Evolutionary conservation across 257 asterid species (phyloP).

Genomic region (Handroanthus guayacan): DNA sequence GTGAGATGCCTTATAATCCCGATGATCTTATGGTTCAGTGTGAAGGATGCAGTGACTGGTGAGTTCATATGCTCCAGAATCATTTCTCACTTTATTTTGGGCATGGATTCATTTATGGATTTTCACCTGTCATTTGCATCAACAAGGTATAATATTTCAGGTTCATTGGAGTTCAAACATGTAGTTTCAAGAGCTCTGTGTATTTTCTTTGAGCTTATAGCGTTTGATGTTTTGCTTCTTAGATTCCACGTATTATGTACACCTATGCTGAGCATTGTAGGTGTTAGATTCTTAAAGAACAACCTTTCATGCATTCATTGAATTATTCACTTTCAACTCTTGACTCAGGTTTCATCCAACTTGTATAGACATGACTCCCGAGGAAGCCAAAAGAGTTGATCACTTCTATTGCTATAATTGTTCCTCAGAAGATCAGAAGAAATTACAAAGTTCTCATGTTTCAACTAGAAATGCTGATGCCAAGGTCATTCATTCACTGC

Average conservation of each 20-base stretch:
- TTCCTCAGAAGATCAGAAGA: constrained; percentile 70
- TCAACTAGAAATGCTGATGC: constrained; percentile 63
- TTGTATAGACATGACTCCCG: constrained; percentile 73
- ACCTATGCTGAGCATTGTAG: constrained; percentile 2
- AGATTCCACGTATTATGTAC: constrained; percentile 10
- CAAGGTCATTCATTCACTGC: constrained; percentile 52
- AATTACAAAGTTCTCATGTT: constrained; percentile 56
- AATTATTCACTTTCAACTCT: constrained; percentile 22
- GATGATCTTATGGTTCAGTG: constrained; percentile 98
- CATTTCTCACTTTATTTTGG: constrained; percentile 20
- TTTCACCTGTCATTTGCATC: constrained; percentile 3
- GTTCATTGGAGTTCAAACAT: neutral
- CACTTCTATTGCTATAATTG: constrained; percentile 75
- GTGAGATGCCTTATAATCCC: constrained; percentile 98
- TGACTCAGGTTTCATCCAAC: constrained; percentile 82
- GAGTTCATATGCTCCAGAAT: constrained; percentile 44
- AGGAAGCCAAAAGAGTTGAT: constrained; percentile 70
- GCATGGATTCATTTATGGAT: constrained; percentile 24
- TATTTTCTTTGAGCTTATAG: constrained; percentile 29
- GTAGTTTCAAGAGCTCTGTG: neutral
- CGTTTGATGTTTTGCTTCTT: neutral
- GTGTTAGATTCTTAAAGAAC: constrained; percentile 15
- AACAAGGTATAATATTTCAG: neutral
- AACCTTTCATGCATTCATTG: constrained; percentile 23
- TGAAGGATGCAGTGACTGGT: constrained; percentile 95